phyloP scores from a whole-genome alignment of 2,329 filamentous ascomycete genomes.

The Escovopsis sp. region DNA sequence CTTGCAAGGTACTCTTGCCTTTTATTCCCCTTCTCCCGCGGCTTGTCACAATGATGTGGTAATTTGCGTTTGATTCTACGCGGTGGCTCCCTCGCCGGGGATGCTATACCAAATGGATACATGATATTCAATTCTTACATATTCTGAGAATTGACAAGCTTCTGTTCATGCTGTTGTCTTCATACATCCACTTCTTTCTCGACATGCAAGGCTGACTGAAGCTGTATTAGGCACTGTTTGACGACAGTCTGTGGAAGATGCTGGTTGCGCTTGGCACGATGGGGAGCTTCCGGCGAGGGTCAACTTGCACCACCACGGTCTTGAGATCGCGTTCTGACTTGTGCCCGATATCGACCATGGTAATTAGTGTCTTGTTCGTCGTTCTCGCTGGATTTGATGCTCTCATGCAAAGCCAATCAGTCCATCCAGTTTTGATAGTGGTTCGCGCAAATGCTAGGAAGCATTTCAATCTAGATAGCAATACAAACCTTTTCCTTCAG shows the following conservation, averaged over 20 bases:
- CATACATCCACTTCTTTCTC: background rate
- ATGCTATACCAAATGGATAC: conserved; percentile 58
- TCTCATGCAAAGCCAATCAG: too few relatives aligned
- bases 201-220: conserved; percentile 2
- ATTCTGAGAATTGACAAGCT: conserved; percentile 54
- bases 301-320: too few relatives aligned
- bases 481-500: too few relatives aligned
- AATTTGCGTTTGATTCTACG: conserved; percentile 97
- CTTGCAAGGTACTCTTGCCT: background rate
- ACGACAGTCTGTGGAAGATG: background rate
- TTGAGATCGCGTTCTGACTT: too few relatives aligned
- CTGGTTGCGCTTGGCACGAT: background rate
- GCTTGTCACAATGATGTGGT: conserved; percentile 56
- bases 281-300: background rate
- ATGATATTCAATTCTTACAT: conserved; percentile 98
- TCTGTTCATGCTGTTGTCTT: conserved; percentile 11
- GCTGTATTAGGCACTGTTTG: background rate
- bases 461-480: too few relatives aligned
- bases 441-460: too few relatives aligned
- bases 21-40: conserved; percentile 5
- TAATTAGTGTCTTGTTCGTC: too few relatives aligned
- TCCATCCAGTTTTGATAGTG: too few relatives aligned
- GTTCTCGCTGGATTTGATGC: too few relatives aligned
- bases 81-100: conserved; percentile 84
- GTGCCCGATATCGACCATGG: too few relatives aligned